Evolutionary conservation across 2,329 filamentous ascomycete genomes (phyloP).

Genomic region (Aspergillus fischeri): DNA sequence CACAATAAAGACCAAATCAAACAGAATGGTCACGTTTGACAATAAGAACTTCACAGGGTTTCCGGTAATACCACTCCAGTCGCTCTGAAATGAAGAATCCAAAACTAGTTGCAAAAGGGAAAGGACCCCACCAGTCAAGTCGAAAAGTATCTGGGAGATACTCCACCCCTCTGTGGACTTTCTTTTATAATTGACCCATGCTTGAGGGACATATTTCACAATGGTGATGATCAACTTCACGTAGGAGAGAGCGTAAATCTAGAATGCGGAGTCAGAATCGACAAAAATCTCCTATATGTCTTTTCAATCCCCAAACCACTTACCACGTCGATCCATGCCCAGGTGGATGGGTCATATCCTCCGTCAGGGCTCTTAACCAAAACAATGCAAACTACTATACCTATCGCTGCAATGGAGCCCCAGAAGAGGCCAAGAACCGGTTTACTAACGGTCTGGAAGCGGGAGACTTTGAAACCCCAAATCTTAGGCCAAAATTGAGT

Average conservation of each 20-base stretch:
- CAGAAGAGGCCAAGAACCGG: slow-evolving; percentile 66
- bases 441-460: slow-evolving; percentile 52
- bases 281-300: background rate
- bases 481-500: slow-evolving; percentile 68
- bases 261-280: background rate
- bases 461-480: slow-evolving; percentile 70
- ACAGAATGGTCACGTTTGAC: slow-evolving; percentile 78
- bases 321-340: slow-evolving; percentile 65
- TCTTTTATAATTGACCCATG: slow-evolving; percentile 76
- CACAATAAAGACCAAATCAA: slow-evolving; percentile 78
- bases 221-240: slow-evolving; percentile 86
- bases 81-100: slow-evolving; percentile 76
- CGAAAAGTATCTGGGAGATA: slow-evolving; percentile 78
- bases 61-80: slow-evolving; percentile 87
- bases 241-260: slow-evolving; percentile 70
- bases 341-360: slow-evolving; percentile 46
- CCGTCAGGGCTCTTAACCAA: slow-evolving; percentile 36
- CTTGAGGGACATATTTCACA: slow-evolving; percentile 89
- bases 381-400: slow-evolving; percentile 40
- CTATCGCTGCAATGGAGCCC: slow-evolving; percentile 56
- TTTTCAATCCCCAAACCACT: slow-evolving; percentile 15
- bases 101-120: slow-evolving; percentile 78
- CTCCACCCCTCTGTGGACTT: slow-evolving; percentile 84
- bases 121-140: slow-evolving; percentile 74
- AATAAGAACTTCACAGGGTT: slow-evolving; percentile 89